These are phyloP conservation scores for Globisporangium camurandrum DNA, from an alignment of 352 stramenopile genomes.

Conservation along the genomic window DNA sequence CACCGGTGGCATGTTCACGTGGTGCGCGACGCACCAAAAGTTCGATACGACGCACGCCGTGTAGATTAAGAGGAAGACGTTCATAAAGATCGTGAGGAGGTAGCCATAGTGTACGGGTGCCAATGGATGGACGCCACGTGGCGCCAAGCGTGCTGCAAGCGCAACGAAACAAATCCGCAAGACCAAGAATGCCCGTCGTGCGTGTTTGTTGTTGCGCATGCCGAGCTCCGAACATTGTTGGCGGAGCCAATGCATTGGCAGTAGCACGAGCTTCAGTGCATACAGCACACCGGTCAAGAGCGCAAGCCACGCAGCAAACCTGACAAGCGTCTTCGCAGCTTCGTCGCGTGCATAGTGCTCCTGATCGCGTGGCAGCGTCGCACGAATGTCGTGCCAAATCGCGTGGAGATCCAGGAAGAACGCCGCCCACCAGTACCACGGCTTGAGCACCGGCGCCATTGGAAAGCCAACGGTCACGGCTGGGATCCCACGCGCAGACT, in stretches of 20 bases:
- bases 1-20: conserved; percentile 59
- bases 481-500: conserved; percentile 70
- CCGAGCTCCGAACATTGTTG: conserved; percentile 49
- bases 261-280: conserved; percentile 42
- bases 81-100: conserved; percentile 68
- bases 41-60: conserved; percentile 70
- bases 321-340: conserved; percentile 50
- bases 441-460: conserved; percentile 84
- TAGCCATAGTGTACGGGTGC: conserved; percentile 71
- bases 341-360: conserved; percentile 67
- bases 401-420: conserved; percentile 79
- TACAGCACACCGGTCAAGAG: conserved; percentile 61
- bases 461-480: conserved; percentile 80
- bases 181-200: conserved; percentile 36
- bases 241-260: conserved; percentile 54
- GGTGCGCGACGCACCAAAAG: conserved; percentile 51
- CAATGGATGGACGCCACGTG: conserved; percentile 56
- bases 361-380: conserved; percentile 53
- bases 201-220: conserved; percentile 44
- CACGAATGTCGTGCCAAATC: conserved; percentile 82
- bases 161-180: conserved; percentile 55
- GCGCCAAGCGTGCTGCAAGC: conserved; percentile 48
- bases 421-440: conserved; percentile 83
- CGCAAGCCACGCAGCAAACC: conserved; percentile 46
- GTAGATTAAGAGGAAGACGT: conserved; percentile 74